A percentile compares a stretch with the other conserved stretches of the same genome.
These are phyloP conservation scores for Colletotrichum caudatum DNA, from an alignment of 2,329 filamentous ascomycete species.

Conservation along the genomic window DNA sequence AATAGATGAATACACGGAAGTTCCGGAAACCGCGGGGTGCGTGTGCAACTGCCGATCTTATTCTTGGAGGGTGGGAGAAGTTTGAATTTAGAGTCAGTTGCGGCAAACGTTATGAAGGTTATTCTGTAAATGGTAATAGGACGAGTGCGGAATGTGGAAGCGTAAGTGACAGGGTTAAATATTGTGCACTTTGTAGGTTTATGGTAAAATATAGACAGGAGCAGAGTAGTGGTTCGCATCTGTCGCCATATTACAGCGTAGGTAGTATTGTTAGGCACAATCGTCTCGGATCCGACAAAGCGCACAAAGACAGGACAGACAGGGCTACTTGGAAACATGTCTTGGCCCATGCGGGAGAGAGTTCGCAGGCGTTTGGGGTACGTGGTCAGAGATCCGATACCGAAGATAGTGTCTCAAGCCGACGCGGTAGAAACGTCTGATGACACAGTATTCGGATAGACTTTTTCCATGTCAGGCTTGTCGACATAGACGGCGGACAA, in stretches of 20 bases:
- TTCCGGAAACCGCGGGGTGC: conserved; percentile 6
- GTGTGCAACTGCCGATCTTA: background rate
- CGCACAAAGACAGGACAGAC: background rate
- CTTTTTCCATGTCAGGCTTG: conserved; percentile 24
- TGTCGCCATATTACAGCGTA: background rate
- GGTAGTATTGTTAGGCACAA: background rate
- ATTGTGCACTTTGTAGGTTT: background rate
- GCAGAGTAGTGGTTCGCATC: background rate
- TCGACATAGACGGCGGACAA: conserved; percentile 14
- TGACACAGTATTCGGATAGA: conserved; percentile 6
- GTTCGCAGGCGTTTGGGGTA: conserved; percentile 17
- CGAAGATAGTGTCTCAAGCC: conserved; percentile 27
- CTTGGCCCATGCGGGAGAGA: background rate
- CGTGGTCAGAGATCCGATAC: conserved; percentile 1
- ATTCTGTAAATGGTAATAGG: background rate
- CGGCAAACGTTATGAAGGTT: background rate
- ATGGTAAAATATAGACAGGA: background rate
- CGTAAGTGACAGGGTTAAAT: background rate
- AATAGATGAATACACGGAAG: conserved; percentile 17
- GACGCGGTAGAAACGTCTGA: conserved; percentile 27
- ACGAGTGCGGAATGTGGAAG: background rate
- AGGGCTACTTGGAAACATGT: background rate
- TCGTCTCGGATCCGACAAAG: background rate
- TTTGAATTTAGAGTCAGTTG: background rate
- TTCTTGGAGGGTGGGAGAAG: background rate